Evolutionary conservation across 768 basidiomycete species (phyloP).

Genomic region (Boletellus ananiceps): DNA sequence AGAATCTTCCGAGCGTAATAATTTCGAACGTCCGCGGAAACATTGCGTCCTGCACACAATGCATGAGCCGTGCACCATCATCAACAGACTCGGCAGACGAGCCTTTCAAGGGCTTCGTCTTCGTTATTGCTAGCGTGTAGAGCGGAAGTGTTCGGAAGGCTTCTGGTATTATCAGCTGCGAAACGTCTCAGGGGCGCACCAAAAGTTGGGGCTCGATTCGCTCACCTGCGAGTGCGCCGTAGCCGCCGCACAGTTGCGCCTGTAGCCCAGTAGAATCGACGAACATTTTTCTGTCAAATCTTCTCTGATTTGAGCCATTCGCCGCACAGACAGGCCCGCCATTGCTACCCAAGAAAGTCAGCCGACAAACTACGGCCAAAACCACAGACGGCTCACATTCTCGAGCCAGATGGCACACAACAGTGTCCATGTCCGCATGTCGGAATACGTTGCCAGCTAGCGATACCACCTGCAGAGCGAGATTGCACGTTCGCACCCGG

Average conservation of each 20-base stretch:
- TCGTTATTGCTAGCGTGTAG: slow-evolving; percentile 75
- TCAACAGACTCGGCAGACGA: slow-evolving; percentile 7
- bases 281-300: slow-evolving; percentile 81
- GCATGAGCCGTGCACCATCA: slow-evolving; percentile 2
- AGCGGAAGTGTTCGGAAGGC: slow-evolving; percentile 83
- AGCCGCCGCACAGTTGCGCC: slow-evolving; percentile 81
- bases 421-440: slow-evolving; percentile 85
- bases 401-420: slow-evolving; percentile 67
- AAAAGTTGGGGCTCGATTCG: not conserved
- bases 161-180: slow-evolving; percentile 90
- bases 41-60: slow-evolving; percentile 59
- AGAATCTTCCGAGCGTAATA: slow-evolving; percentile 75
- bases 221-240: slow-evolving; percentile 75
- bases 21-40: slow-evolving; percentile 92
- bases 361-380: not conserved
- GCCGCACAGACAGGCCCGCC: slow-evolving; percentile 51
- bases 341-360: slow-evolving; percentile 50
- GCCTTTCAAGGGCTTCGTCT: slow-evolving; percentile 95
- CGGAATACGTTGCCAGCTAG: slow-evolving; percentile 91
- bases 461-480: slow-evolving; percentile 75
- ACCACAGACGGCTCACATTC: slow-evolving; percentile 52
- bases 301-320: slow-evolving; percentile 75
- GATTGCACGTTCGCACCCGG: slow-evolving; percentile 78
- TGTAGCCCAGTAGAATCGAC: slow-evolving; percentile 77
- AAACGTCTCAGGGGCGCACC: slow-evolving; percentile 5